A percentile compares a stretch with the other conserved stretches of the same genome.
These are phyloP conservation scores for Phialocephala subalpina DNA, from an alignment of 2,329 filamentous ascomycete genomes.

Conservation along the genomic window DNA sequence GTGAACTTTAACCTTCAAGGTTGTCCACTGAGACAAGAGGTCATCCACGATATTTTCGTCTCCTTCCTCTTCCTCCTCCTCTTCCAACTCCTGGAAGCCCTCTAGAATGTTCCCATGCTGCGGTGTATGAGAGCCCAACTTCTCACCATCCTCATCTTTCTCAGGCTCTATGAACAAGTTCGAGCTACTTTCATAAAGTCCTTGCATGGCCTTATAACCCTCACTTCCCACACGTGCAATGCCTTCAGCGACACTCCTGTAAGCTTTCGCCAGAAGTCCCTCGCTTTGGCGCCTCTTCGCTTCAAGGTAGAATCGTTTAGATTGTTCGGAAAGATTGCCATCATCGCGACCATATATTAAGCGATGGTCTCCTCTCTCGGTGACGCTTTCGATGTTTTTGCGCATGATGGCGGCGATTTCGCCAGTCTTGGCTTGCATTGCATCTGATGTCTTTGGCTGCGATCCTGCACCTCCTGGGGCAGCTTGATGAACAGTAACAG, in stretches of 20 bases:
- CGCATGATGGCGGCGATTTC: too few species aligned
- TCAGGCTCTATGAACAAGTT: not conserved
- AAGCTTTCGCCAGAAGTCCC: not conserved
- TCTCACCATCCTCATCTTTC: not conserved
- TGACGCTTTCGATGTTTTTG: too few species aligned
- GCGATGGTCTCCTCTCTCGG: too few species aligned
- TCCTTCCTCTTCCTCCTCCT: not conserved
- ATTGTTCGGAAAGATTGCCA: not conserved
- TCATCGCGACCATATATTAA: too few species aligned
- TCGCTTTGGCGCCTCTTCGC: not conserved
- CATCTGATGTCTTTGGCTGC: too few species aligned
- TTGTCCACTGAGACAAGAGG: conserved; percentile 5
- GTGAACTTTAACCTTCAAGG: not conserved
- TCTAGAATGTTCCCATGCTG: not conserved
- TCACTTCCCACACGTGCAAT: not conserved
- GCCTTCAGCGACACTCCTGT: not conserved
- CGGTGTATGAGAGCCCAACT: not conserved
- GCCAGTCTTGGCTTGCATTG: too few species aligned
- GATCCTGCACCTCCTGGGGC: too few species aligned
- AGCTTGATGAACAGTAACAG: not conserved
- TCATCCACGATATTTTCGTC: conserved; percentile 1
- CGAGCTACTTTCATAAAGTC: not conserved
- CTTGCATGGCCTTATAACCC: not conserved
- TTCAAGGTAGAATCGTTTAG: not conserved
- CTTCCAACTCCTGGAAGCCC: not conserved